phyloP scores from a whole-genome alignment of 495 filamentous ascomycete genomes.

The Aspergillus heteromorphus region DNA sequence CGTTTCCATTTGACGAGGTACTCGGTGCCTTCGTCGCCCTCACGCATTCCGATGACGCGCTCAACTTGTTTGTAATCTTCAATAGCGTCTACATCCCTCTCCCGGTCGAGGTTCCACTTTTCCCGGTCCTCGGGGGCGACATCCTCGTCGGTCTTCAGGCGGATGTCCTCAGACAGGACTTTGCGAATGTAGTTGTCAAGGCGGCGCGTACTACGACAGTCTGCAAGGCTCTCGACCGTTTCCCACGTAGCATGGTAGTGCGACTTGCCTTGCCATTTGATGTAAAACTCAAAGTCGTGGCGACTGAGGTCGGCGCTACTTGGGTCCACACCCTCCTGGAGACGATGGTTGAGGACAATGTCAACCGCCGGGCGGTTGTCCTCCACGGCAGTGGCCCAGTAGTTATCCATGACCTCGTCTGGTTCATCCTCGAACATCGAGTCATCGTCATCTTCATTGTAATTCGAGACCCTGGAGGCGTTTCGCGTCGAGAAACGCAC shows the following conservation, averaged over 20 bases:
- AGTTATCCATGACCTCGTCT: slow-evolving; percentile 49
- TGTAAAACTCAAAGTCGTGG: slow-evolving; percentile 86
- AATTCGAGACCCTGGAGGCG: slow-evolving; percentile 78
- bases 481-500: slow-evolving; percentile 88
- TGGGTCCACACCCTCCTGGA: slow-evolving; percentile 62
- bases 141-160: slow-evolving; percentile 61
- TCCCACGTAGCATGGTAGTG: slow-evolving; percentile 97
- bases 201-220: slow-evolving; percentile 70
- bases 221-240: slow-evolving; percentile 59
- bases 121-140: slow-evolving; percentile 82
- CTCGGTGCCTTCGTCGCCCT: slow-evolving; percentile 69
- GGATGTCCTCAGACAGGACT: slow-evolving; percentile 66
- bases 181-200: slow-evolving; percentile 93
- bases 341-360: slow-evolving; percentile 76
- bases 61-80: slow-evolving; percentile 86
- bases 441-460: slow-evolving; percentile 80
- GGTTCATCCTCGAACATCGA: slow-evolving; percentile 68
- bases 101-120: slow-evolving; percentile 83
- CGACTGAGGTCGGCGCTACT: slow-evolving; percentile 52
- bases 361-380: slow-evolving; percentile 80
- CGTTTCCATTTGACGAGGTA: slow-evolving; percentile 92
- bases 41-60: slow-evolving; percentile 75
- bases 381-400: slow-evolving; percentile 61
- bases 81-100: slow-evolving; percentile 76
- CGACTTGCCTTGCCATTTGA: slow-evolving; percentile 96